A percentile compares a stretch with the other conserved stretches of the same genome.
These are phyloP conservation scores for Mortierella antarctica DNA, from an alignment of 192 early-diverging fungal genomes.

Conservation along the genomic window DNA sequence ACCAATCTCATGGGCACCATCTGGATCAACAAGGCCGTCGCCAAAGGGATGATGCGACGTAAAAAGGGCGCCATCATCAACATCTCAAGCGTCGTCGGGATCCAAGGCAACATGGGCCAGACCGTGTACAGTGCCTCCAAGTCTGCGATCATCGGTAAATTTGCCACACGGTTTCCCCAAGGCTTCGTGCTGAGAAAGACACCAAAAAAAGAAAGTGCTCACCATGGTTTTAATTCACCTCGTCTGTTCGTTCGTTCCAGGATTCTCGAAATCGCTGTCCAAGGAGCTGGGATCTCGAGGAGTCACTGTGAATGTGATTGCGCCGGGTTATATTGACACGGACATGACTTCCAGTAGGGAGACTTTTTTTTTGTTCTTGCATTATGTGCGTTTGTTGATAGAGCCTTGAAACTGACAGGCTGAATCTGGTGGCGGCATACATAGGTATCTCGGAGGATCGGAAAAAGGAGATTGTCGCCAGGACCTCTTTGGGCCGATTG, in stretches of 20 bases:
- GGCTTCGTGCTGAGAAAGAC: neutral
- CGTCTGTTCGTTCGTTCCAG: conserved; percentile 35
- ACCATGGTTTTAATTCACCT: neutral
- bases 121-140: conserved; percentile 87
- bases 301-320: conserved; percentile 84
- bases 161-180: too few relatives aligned
- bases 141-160: conserved; percentile 80
- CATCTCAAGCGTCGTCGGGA: conserved; percentile 85
- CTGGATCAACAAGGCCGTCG: conserved; percentile 59
- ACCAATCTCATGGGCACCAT: conserved; percentile 83
- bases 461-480: conserved; percentile 54
- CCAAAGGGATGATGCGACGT: conserved; percentile 68
- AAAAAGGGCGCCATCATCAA: conserved; percentile 82
- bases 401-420: neutral
- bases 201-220: conserved; percentile 2
- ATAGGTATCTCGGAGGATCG: conserved; percentile 55
- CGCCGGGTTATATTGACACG: conserved; percentile 90
- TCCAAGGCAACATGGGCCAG: conserved; percentile 76
- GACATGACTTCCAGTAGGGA: conserved; percentile 74
- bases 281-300: conserved; percentile 78
- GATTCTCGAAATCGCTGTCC: conserved; percentile 86
- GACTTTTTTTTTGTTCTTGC: conserved; percentile 4
- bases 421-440: neutral
- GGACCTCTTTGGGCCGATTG: conserved; percentile 66
- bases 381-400: neutral